Evolutionary conservation across 2,329 filamentous ascomycete genomes (phyloP), one percentile per base, ranked within the genome.

Genomic region (Apiospora malaysiana): DNA sequence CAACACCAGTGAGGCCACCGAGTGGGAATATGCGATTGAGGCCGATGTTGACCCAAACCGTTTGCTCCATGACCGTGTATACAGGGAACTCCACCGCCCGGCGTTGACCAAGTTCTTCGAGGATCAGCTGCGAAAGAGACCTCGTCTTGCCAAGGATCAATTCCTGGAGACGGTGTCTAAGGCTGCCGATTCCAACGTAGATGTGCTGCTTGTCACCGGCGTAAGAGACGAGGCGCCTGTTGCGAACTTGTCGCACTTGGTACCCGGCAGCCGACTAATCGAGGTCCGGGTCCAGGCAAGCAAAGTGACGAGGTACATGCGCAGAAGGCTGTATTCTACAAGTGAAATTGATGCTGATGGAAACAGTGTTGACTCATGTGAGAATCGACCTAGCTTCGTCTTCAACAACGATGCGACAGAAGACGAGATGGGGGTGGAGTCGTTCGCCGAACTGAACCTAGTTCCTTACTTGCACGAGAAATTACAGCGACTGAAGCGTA

Each of bases 171-270:
- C 85, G 2, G 85, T 91, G 2, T 23, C 79, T 45, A 70, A 72
- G 16, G 81, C 82, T 7, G 72, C 14, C 68, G 82, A 83, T 77
- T 80, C 83, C 2, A 86, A 90, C 70, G 14, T 56, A 14, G 49
- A 56, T 16, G 87, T 91, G 66, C 78, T 92, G 59, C 71, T 92
- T 0, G 86, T 92, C 73, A 91, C 89, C 0, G 89, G 89, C 0
- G 87, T 91, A 86, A 86, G 88, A 82, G 90, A 92, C 67, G 80
- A 87, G 66, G 85, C 88, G 6, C 90, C 89, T 0, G 82, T 91
- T 14, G 80, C 86, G 72, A 56, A 73, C 16, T 85, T 89, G 0
- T 63, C 47, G 23, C 68, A 42, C 18, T 75, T 90, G 32, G 85
- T 90, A 14, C 83, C 88, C 67, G 77, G 83, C 1, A 85, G 81